phyloP scores from a whole-genome alignment of 805 yeast genomes.

The Candida maris region DNA sequence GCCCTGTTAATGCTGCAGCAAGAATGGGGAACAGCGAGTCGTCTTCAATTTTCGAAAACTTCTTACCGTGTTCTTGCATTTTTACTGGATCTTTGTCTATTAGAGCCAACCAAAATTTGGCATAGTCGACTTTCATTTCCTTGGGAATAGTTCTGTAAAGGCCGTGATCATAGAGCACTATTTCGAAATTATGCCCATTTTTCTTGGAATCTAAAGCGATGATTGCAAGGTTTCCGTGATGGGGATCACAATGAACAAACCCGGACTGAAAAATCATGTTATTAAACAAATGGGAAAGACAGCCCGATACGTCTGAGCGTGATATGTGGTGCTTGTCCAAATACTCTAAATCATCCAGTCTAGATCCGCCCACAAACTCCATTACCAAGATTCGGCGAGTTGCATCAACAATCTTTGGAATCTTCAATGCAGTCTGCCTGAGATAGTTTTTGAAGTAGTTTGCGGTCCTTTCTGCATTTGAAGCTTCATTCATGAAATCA shows the following conservation, averaged over 20 bases:
- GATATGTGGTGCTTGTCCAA: constrained; percentile 62
- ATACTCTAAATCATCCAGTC: constrained; percentile 73
- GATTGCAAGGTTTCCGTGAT: constrained; percentile 93
- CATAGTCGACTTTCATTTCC: constrained; percentile 73
- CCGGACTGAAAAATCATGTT: constrained; percentile 93
- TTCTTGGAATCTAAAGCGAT: constrained; percentile 37
- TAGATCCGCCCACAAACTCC: constrained; percentile 81
- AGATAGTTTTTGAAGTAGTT: constrained; percentile 58
- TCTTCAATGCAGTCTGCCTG: constrained; percentile 66
- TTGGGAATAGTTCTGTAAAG: constrained; percentile 81
- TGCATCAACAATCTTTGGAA: constrained; percentile 71
- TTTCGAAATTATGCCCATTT: constrained; percentile 74
- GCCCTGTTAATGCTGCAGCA: constrained; percentile 92
- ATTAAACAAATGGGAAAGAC: constrained; percentile 87
- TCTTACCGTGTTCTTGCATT: constrained; percentile 72
- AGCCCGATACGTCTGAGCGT: constrained; percentile 73
- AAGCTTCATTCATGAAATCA: constrained; percentile 83
- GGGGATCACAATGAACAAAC: constrained; percentile 97
- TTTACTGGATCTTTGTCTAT: constrained; percentile 61
- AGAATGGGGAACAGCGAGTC: constrained; percentile 80
- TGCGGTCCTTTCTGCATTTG: constrained; percentile 69
- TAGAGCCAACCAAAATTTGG: constrained; percentile 89
- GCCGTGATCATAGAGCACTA: constrained; percentile 92
- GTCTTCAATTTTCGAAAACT: constrained; percentile 73
- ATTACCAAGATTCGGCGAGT: constrained; percentile 71